Base-by-base conservation (phyloP, 2,329 filamentous ascomycete genomes). In the Penicillium digitatum region DNA sequence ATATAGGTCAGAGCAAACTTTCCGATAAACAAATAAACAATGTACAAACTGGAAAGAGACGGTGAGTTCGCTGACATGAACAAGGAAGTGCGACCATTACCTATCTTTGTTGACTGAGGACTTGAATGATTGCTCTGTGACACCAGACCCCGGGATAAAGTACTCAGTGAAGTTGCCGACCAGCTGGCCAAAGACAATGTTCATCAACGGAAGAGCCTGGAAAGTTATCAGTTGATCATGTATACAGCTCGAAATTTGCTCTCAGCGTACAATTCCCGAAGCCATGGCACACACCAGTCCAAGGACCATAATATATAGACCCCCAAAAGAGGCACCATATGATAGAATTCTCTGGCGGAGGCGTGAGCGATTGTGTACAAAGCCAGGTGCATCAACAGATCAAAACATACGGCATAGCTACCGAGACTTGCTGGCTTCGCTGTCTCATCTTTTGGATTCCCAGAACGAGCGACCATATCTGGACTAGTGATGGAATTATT, bases 121-220 rank as follows among this genome's bases (percentile, higher is more conserved):
- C 48, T 79, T 76, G 63, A 85, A 86, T 8, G 76, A 66, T 1
- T 71, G 72, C 20, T 79, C 73, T 1, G 74, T 78, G 32, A 77
- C 66, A 4, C 57, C 56, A 2, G 75, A 76, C 62, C 24, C 68
- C 46, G 14, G 77, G 0, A 72, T 71, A 53, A 81, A 81, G 65
- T 85, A 87, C n/a, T 73, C 69, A 49, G 79, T 82, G 61, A 86
- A 85, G 9, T 78, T 72, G 8, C 80, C 80, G 43, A 84, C 77
- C 32, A 81, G 76, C 35, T 71, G 69, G 60, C 82, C 82, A 65
- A 85, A 83, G 7, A 85, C 74, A 37, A 86, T 72, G 35, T 83
- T 82, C 81, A 86, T 84, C 32, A 84, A 61, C 0, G 82, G 82
- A 7, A 70, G 59, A 7, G 59, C 56, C 63, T 66, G 32, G 7